phyloP scores from a whole-genome alignment of 2,329 filamentous ascomycete species.

The Colletotrichum acutatum region DNA sequence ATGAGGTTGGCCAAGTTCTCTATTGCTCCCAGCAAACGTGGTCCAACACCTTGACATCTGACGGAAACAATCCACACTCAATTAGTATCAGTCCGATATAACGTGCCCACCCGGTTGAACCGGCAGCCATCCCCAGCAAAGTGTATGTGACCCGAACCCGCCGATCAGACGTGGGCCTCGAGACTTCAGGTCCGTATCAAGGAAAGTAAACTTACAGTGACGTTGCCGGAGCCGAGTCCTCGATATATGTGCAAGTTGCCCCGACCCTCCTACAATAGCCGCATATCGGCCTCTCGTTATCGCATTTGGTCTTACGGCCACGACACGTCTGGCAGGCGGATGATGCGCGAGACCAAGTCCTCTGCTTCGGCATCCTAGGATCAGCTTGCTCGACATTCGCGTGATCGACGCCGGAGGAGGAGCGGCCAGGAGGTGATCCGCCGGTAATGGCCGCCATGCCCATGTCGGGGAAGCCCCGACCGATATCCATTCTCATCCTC shows the following conservation, averaged over 20 bases:
- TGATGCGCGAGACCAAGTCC: constrained; percentile 31
- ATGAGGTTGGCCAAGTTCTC: constrained; percentile 33
- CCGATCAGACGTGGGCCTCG: background rate
- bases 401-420: constrained; percentile 11
- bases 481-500: constrained; percentile 34
- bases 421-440: constrained; percentile 16
- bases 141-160: background rate
- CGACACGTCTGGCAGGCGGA: constrained; percentile 50
- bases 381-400: constrained; percentile 17
- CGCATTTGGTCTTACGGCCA: constrained; percentile 50
- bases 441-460: background rate
- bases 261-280: constrained; percentile 48
- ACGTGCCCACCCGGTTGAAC: background rate
- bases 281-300: constrained; percentile 49
- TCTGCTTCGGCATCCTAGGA: constrained; percentile 29
- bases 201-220: constrained; percentile 24
- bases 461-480: constrained; percentile 34
- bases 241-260: constrained; percentile 46
- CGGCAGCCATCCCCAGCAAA: background rate
- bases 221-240: constrained; percentile 28
- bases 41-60: constrained; percentile 32
- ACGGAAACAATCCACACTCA: background rate
- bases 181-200: background rate
- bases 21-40: constrained; percentile 27
- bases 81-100: constrained; percentile 17